phyloP scores from a whole-genome alignment of 2,329 filamentous ascomycete genomes.

The Teratosphaeria epicoccoides region DNA sequence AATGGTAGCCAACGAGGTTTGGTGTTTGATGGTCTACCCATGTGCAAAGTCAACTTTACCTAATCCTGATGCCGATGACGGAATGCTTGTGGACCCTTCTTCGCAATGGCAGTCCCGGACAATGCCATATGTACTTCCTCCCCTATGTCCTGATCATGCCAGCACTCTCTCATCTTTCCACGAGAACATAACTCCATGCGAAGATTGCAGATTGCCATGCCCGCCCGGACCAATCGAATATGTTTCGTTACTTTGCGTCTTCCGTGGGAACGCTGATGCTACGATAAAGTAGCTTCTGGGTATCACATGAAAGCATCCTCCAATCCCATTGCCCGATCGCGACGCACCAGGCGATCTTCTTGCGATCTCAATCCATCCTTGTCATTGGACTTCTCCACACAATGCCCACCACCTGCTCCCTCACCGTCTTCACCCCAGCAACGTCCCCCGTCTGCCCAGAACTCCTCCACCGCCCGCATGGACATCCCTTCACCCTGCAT shows the following conservation, averaged over 20 bases:
- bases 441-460: background rate
- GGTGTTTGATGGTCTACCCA: background rate
- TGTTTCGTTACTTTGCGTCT: background rate
- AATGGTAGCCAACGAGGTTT: too few species aligned
- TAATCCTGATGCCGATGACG: background rate
- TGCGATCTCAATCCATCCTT: background rate
- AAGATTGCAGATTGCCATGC: too few species aligned
- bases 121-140: too few species aligned
- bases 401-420: conserved; percentile 1
- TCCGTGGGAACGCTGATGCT: background rate
- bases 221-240: background rate
- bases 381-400: too few species aligned
- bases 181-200: too few species aligned
- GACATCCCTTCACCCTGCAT: background rate
- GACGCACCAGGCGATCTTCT: background rate
- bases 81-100: background rate
- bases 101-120: too few species aligned
- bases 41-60: background rate
- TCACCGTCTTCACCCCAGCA: background rate
- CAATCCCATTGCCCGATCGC: background rate
- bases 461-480: background rate
- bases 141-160: too few species aligned
- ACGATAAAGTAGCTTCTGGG: background rate
- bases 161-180: too few species aligned
- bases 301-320: background rate